phyloP scores from a whole-genome alignment of 305 asterid species.

The Solanum hybrid region DNA sequence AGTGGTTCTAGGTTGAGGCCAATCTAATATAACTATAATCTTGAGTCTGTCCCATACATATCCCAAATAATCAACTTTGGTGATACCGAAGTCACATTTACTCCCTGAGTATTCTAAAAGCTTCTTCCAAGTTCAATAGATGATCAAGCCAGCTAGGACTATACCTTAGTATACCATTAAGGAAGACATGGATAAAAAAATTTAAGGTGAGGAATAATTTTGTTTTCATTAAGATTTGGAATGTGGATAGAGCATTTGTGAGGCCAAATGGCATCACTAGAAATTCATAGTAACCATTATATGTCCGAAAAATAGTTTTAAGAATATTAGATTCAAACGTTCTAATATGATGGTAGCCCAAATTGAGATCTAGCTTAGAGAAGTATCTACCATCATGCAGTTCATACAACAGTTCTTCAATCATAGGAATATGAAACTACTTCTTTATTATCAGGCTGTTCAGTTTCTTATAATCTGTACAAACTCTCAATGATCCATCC shows the following conservation, averaged over 20 bases:
- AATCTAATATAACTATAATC: neutral
- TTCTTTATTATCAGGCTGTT: too few species aligned
- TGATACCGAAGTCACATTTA: neutral
- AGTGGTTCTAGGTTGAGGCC: neutral
- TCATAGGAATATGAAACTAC: too few species aligned
- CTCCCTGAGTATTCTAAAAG: neutral
- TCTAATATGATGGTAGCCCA: too few species aligned
- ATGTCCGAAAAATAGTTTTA: neutral
- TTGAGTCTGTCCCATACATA: neutral
- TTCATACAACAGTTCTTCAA: too few species aligned
- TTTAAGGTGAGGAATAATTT: neutral
- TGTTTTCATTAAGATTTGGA: slow-evolving; percentile 1
- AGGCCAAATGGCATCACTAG: neutral
- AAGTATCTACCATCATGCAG: too few species aligned
- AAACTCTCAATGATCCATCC: too few species aligned
- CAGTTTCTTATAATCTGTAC: too few species aligned
- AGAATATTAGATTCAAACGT: too few species aligned
- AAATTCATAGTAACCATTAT: neutral
- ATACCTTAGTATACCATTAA: neutral
- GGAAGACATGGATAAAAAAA: neutral
- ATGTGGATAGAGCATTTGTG: neutral
- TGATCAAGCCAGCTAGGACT: neutral
- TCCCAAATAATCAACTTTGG: neutral
- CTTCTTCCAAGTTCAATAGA: neutral
- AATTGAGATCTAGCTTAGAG: too few species aligned